Evolutionary conservation across 1,139 yeast species (phyloP).

Genomic region (Protomyces inundatus): DNA sequence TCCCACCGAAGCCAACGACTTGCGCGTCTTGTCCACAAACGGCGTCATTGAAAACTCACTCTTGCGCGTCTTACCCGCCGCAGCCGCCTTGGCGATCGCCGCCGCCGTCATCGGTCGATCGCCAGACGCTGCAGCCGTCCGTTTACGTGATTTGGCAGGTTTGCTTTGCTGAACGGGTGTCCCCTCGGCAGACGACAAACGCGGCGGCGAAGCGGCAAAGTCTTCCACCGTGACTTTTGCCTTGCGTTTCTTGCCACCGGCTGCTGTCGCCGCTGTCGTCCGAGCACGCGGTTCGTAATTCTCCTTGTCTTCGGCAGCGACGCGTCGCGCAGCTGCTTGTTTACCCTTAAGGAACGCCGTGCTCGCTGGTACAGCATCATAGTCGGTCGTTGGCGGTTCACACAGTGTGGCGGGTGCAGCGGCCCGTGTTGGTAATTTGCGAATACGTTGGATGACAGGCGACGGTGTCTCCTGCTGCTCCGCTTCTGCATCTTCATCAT

Average conservation of each 20-base stretch:
- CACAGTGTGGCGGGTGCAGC: background rate
- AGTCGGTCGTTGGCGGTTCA: background rate
- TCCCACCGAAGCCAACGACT: slow-evolving; percentile 1
- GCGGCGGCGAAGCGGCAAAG: background rate
- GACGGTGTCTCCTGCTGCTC: background rate
- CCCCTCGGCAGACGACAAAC: background rate
- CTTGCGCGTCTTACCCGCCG: slow-evolving; percentile 5
- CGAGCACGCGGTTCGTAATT: background rate
- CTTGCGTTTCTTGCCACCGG: background rate
- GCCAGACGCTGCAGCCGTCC: background rate
- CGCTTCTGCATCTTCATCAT: background rate
- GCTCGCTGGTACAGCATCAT: background rate
- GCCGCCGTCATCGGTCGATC: background rate
- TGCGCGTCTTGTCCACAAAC: slow-evolving; percentile 10
- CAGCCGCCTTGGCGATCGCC: background rate
- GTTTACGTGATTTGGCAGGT: background rate
- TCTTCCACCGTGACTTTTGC: background rate
- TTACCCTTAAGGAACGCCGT: background rate
- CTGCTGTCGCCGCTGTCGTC: background rate
- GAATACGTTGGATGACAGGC: slow-evolving; percentile 1
- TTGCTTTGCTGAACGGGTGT: background rate
- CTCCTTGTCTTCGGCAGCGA: background rate
- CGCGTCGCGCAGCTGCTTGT: background rate
- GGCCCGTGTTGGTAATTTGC: background rate
- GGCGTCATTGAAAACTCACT: slow-evolving; percentile 23